These are phyloP conservation scores for Gryganskiella cystojenkinii DNA, from an alignment of 192 early-diverging fungal genomes.

Conservation along the genomic window DNA sequence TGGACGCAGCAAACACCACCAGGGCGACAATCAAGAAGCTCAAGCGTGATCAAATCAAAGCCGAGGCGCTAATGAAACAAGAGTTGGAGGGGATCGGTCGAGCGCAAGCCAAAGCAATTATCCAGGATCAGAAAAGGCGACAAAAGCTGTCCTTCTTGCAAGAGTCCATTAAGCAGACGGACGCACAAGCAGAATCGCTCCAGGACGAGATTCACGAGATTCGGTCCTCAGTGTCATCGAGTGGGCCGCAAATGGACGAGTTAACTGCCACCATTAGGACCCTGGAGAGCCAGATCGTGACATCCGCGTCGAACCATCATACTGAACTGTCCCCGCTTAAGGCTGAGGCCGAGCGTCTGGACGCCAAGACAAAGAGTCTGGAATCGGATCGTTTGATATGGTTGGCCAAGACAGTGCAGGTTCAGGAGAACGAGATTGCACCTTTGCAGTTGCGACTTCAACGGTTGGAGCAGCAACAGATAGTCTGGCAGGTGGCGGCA, in stretches of 20 bases:
- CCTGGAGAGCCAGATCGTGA: conserved; percentile 18
- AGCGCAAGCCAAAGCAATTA: conserved; percentile 31
- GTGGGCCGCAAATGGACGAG: conserved; percentile 6
- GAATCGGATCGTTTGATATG: conserved; percentile 25
- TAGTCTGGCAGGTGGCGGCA: conserved; percentile 47
- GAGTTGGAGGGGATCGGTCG: conserved; percentile 48
- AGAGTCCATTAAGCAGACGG: conserved; percentile 50
- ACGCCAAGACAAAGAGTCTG: conserved; percentile 29
- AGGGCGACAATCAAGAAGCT: conserved; percentile 31
- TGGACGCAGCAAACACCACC: conserved; percentile 14
- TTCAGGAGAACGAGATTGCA: conserved; percentile 36
- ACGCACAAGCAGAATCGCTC: conserved; percentile 8
- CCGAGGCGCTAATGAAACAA: conserved; percentile 30
- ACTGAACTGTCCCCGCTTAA: conserved; percentile 29
- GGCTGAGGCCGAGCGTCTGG: conserved; percentile 19
- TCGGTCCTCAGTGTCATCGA: not conserved
- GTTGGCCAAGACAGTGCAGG: conserved; percentile 8
- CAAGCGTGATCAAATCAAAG: conserved; percentile 38
- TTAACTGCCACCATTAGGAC: not conserved
- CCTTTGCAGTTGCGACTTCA: conserved; percentile 45
- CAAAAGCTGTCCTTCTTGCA: conserved; percentile 49
- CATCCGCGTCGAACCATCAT: conserved; percentile 4
- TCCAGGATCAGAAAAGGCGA: conserved; percentile 51
- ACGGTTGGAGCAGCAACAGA: conserved; percentile 44
- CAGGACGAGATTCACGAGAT: conserved; percentile 22